Evolutionary conservation across 176 grass and related monocot species (phyloP).

Genomic region (Themeda triandra): DNA sequence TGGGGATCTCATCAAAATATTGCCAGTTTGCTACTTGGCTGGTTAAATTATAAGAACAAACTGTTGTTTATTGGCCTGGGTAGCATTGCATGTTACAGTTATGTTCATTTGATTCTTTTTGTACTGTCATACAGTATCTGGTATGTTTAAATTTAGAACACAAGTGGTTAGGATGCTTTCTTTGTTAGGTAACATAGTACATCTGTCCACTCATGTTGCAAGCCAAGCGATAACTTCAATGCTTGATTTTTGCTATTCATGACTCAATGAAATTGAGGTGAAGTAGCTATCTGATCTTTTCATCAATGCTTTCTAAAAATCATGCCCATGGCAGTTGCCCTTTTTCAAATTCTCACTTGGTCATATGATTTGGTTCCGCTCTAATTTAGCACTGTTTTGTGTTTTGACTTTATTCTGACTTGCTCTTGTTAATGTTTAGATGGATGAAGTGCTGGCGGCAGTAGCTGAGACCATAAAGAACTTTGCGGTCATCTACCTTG

Average conservation of each 20-base stretch:
- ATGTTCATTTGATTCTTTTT: not conserved
- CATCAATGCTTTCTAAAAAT: not conserved
- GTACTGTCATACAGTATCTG: not conserved
- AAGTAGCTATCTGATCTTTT: not conserved
- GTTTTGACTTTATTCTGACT: not conserved
- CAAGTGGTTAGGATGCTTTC: not conserved
- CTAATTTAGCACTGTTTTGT: not conserved
- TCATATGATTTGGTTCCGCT: not conserved
- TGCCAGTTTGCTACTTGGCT: not conserved
- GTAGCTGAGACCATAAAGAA: constrained; percentile 98
- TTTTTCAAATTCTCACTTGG: not conserved
- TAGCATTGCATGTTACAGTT: not conserved
- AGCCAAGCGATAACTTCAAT: not conserved
- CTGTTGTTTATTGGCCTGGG: not conserved
- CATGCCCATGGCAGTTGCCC: not conserved
- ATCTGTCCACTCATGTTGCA: not conserved
- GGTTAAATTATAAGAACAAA: not conserved
- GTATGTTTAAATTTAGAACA: not conserved
- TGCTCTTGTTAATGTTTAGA: constrained; percentile 47
- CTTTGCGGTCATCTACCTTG: constrained; percentile 83
- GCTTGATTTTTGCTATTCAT: not conserved
- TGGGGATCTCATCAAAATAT: not conserved
- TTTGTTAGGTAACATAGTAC: not conserved
- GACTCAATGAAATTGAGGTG: not conserved
- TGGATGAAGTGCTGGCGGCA: constrained; percentile 83